phyloP scores from a whole-genome alignment of 2,329 filamentous ascomycete genomes.

The Colletotrichum cereale region DNA sequence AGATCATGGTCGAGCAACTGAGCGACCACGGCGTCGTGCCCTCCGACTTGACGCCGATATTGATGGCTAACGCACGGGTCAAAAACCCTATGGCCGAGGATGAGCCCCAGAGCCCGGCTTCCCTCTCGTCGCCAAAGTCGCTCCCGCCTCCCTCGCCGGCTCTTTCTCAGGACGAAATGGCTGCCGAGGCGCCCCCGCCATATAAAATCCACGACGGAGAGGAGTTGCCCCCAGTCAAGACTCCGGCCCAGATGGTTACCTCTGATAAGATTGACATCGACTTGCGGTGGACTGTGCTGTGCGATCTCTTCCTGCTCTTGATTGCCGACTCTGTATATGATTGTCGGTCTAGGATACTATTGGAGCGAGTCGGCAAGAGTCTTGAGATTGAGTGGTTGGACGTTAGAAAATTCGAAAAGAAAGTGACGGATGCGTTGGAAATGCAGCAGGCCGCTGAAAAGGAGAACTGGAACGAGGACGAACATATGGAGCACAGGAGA shows the following conservation, averaged over 20 bases:
- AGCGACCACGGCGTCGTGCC: slow-evolving; percentile 92
- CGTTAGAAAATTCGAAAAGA: slow-evolving; percentile 96
- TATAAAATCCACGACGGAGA: slow-evolving; percentile 75
- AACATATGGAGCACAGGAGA: slow-evolving; percentile 88
- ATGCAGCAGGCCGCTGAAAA: slow-evolving; percentile 96
- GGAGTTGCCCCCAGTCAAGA: slow-evolving; percentile 83
- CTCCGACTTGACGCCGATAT: slow-evolving; percentile 82
- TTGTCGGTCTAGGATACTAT: slow-evolving; percentile 82
- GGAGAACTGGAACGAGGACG: slow-evolving; percentile 97
- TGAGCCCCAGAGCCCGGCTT: slow-evolving; percentile 15
- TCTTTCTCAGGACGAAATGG: slow-evolving; percentile 56
- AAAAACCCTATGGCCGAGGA: slow-evolving; percentile 86
- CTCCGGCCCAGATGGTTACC: slow-evolving; percentile 83
- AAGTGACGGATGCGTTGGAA: slow-evolving; percentile 94
- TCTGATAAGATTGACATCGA: slow-evolving; percentile 94
- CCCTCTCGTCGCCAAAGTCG: slow-evolving; percentile 31
- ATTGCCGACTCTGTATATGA: slow-evolving; percentile 97
- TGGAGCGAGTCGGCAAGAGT: slow-evolving; percentile 85
- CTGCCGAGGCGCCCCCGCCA: slow-evolving; percentile 66
- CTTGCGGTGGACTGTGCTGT: slow-evolving; percentile 95
- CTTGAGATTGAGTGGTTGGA: slow-evolving; percentile 91
- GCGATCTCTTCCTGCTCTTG: slow-evolving; percentile 94
- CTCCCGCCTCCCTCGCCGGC: slow-evolving; percentile 44
- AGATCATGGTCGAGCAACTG: slow-evolving; percentile 98
- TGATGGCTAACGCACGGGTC: slow-evolving; percentile 93